These are phyloP conservation scores for Wickerhamomyces subpelliculosus DNA, from an alignment of 805 yeast species.

Conservation along the genomic window DNA sequence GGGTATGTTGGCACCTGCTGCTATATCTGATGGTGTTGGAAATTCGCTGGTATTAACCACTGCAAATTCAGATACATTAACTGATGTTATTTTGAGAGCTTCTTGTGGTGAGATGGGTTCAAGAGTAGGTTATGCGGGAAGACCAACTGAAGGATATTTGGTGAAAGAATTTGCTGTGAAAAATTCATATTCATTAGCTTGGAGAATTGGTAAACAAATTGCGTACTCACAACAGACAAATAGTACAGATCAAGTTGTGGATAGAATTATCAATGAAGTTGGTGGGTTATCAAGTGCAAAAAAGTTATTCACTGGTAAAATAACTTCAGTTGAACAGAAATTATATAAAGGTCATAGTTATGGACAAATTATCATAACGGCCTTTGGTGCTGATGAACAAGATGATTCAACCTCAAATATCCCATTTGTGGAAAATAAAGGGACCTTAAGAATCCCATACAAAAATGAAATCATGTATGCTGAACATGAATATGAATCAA, in stretches of 20 bases:
- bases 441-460: conserved; percentile 29
- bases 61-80: conserved; percentile 24
- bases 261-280: conserved; percentile 27
- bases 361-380: conserved; percentile 31
- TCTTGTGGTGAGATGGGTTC: conserved; percentile 27
- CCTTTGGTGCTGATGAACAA: neutral
- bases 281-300: conserved; percentile 25
- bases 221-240: conserved; percentile 3
- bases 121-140: conserved; percentile 15
- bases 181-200: conserved; percentile 29
- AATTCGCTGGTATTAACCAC: conserved; percentile 24
- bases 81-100: conserved; percentile 23
- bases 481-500: conserved; percentile 10
- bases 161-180: conserved; percentile 22
- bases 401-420: neutral
- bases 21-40: conserved; percentile 32
- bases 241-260: conserved; percentile 23
- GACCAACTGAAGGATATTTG: conserved; percentile 15
- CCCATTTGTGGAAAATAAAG: conserved; percentile 2
- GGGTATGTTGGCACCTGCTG: conserved; percentile 10
- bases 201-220: conserved; percentile 35
- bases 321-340: conserved; percentile 30
- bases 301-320: conserved; percentile 30
- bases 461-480: conserved; percentile 36
- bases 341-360: conserved; percentile 32